Percentiles rank a stretch among this genome's conserved stretches.
phyloP scores from a whole-genome alignment of 768 basidiomycete species.

The Psilocybe tampanensis region DNA sequence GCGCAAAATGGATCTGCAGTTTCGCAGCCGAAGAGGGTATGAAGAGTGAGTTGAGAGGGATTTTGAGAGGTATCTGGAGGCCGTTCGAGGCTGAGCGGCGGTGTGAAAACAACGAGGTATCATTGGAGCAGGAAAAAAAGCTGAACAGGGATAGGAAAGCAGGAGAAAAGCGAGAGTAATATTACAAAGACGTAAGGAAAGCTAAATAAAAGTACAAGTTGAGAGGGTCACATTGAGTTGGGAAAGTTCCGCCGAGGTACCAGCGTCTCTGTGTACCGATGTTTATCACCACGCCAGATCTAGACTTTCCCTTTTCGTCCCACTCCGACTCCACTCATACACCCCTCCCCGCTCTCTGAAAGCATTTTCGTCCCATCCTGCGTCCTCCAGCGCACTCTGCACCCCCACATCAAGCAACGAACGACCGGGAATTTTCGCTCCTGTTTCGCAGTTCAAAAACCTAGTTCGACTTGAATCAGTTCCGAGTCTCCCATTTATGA shows the following conservation, averaged over 20 bases:
- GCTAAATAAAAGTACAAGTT: not conserved
- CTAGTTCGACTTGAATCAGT: slow-evolving; percentile 10
- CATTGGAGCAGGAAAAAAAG: not conserved
- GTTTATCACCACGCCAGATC: slow-evolving; percentile 7
- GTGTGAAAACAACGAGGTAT: not conserved
- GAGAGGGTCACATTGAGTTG: not conserved
- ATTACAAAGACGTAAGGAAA: not conserved
- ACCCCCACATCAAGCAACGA: slow-evolving; percentile 38
- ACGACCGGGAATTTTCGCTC: slow-evolving; percentile 31
- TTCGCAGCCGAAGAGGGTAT: not conserved
- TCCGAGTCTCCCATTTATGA: too few relatives aligned
- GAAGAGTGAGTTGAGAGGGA: not conserved
- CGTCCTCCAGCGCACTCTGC: slow-evolving; percentile 30
- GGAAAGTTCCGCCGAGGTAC: not conserved
- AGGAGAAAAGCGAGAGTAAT: not conserved
- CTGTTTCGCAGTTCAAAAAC: slow-evolving; percentile 33
- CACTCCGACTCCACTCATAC: slow-evolving; percentile 35
- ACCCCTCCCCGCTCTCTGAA: slow-evolving; percentile 36
- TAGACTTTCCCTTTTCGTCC: not conserved
- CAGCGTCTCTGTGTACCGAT: not conserved
- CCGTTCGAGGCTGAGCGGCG: not conserved
- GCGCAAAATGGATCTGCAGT: slow-evolving; percentile 4
- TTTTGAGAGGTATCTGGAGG: not conserved
- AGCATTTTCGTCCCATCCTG: slow-evolving; percentile 35
- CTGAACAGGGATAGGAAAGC: not conserved